Evolutionary conservation across 176 grass and related monocot genomes (phyloP), one percentile per base, ranked within the genome.

Genomic region (Musa beccarii): DNA sequence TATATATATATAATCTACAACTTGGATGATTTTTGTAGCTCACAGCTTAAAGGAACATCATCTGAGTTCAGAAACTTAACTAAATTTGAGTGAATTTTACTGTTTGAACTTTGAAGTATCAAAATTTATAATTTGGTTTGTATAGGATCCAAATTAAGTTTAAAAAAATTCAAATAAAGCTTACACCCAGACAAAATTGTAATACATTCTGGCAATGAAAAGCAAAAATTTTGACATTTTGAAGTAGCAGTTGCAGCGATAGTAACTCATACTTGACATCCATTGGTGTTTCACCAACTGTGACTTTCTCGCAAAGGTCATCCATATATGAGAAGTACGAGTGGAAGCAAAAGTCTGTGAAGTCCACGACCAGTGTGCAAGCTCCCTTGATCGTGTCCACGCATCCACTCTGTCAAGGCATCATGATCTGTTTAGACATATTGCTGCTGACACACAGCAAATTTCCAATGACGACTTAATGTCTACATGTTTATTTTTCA

Each of bases 241-340:
- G 6, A 28, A 59, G 28, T 2, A 49, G 51, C 28, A 57, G 28
- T 64, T 74, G 49, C 14, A 53, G 22, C 20, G 13, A 20, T 12
- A 16, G 2, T 51, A 74, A 19, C 59, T 59, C 86, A 82, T 88
- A 91, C 94, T 89, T 91, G 82, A 93, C 81, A 78, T 93, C 90
- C 51, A 89, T 28, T 73, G 90, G 88, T 2, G 21, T 68, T 80
- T 93, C 90, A 59, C 85, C 88, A 73, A 84, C 82, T 59, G 67
- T 63, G 71, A 81, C 75, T 80, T 90, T 91, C 62, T 91, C 84
- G 21, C 81, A 76, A 9, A 93, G 80, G 54, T 86, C 94, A 78
- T 98, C 90, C 94, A 91, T 93, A 56, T 89, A 86, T 43, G 94
- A 98, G 82, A 91, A 93, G 80, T 98, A 93, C 0, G 94, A 93